Base-by-base conservation (phyloP, 768 basidiomycete species). In the Suillus spraguei region DNA sequence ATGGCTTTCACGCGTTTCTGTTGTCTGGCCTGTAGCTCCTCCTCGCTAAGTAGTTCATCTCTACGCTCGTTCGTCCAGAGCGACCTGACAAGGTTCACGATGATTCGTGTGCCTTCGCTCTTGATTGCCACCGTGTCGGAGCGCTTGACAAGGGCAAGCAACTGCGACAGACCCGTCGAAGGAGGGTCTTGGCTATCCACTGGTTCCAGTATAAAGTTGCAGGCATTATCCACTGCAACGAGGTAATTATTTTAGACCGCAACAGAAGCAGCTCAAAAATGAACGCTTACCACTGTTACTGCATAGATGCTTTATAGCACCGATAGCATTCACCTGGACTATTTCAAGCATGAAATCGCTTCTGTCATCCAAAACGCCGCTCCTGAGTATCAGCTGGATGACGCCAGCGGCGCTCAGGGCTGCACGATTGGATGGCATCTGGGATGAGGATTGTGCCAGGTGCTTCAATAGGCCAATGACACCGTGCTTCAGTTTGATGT, bases 401-500 rank as follows among this genome's bases (percentile, higher is more conserved):
- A 96, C 79, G 24, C 83, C 83, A 14, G 86, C 86, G 35, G 86
- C 76, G 22, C 83, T 83, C 13, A 98, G 78, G 8, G 84, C 73
- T 8, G 77, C 76, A 36, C 88, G 86, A 64, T 94, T 91, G 2
- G 75, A 68, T 35, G 81, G 72, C 41, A 89, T 83, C 50, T 85
- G 83, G n/a, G 81, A 75, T 24, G 85, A 81, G 42, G 88, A 81
- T 71, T 90, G 90, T 3, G 94, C 87, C 2, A 99, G 80, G 72
- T 98, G 92, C 72, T 94, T 92, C 47, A 98, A 81, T 42, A 99
- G 79, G 33, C 94, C 94, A 32, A 97, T 80, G 62, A 92, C 85
- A 17, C 92, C 94, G 69, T 98, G 95, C 73, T 96, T 94, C 65
- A 96, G 80, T 73, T 95, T 92, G 72, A 93, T 81, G 70, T 94